Evolutionary conservation across 352 stramenopile genomes (phyloP).

Genomic region (Phytophthora pseudosyringae): DNA sequence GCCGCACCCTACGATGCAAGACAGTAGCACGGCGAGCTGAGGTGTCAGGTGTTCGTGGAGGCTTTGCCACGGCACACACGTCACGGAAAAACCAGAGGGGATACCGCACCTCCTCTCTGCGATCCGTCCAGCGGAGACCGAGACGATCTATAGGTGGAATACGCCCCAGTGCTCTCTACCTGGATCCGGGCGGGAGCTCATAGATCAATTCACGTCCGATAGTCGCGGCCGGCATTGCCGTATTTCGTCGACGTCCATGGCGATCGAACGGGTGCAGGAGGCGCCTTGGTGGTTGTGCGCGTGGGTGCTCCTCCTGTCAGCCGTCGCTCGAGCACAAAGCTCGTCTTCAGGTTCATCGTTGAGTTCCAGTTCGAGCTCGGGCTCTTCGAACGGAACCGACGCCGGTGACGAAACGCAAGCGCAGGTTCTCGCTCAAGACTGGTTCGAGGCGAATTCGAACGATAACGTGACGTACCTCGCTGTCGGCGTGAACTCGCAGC

Average conservation of each 20-base stretch:
- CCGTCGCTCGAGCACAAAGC: constrained; percentile 3
- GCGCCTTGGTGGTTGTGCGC: neutral
- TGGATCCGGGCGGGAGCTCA: constrained; percentile 2
- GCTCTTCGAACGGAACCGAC: neutral
- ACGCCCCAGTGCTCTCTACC: constrained; percentile 20
- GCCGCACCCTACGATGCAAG: constrained; percentile 7
- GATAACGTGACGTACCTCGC: constrained; percentile 44
- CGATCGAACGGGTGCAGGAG: neutral
- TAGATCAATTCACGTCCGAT: neutral
- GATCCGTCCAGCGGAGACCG: constrained; percentile 27
- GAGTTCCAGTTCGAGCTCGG: neutral
- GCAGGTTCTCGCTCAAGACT: constrained; percentile 35
- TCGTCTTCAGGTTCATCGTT: constrained; percentile 19
- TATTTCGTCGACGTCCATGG: constrained; percentile 5
- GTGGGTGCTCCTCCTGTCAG: neutral
- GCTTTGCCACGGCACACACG: too few relatives aligned
- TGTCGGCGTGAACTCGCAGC: constrained; percentile 36
- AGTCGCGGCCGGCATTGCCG: neutral
- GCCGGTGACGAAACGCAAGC: constrained; percentile 17
- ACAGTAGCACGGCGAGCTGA: constrained; percentile 17
- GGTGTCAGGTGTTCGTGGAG: neutral
- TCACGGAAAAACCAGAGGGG: constrained; percentile 18
- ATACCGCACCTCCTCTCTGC: constrained; percentile 25
- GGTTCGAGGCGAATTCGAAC: constrained; percentile 41
- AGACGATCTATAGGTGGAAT: constrained; percentile 22